A percentile compares a stretch with the other conserved stretches of the same genome.
phyloP scores from a whole-genome alignment of 768 basidiomycete species.

The Suillus brevipes region DNA sequence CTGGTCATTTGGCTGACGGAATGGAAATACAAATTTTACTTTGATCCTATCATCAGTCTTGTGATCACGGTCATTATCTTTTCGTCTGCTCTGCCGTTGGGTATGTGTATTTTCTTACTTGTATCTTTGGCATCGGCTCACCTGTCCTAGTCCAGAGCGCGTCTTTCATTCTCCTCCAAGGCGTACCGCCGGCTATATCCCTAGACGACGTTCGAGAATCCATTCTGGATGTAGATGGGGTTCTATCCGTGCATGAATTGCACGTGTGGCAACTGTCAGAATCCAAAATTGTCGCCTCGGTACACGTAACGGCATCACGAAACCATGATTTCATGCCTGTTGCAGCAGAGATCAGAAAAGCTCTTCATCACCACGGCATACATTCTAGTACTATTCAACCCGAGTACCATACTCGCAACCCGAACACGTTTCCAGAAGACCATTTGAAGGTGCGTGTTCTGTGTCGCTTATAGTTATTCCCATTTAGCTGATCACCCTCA shows the following conservation, averaged over 20 bases:
- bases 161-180: constrained; percentile 93
- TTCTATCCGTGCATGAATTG: constrained; percentile 82
- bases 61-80: constrained; percentile 97
- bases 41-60: constrained; percentile 90
- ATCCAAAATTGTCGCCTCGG: constrained; percentile 90
- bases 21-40: constrained; percentile 87
- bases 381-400: constrained; percentile 96
- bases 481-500: constrained; percentile 7
- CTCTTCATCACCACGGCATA: constrained; percentile 87
- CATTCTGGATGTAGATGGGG: constrained; percentile 82
- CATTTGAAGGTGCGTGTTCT: constrained; percentile 45
- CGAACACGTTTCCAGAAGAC: constrained; percentile 42
- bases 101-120: constrained; percentile 40
- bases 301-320: constrained; percentile 86
- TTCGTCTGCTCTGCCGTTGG: constrained; percentile 89
- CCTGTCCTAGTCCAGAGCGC: constrained; percentile 70
- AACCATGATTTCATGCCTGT: constrained; percentile 90
- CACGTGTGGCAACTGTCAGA: constrained; percentile 99
- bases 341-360: constrained; percentile 78
- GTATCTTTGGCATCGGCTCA: constrained; percentile 10
- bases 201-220: constrained; percentile 85
- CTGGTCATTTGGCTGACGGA: constrained; percentile 89
- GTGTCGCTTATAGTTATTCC: constrained; percentile 1
- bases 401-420: constrained; percentile 58
- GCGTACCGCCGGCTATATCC: constrained; percentile 86